phyloP scores from a whole-genome alignment of 1,139 yeast species.

The Taphrina communis region DNA sequence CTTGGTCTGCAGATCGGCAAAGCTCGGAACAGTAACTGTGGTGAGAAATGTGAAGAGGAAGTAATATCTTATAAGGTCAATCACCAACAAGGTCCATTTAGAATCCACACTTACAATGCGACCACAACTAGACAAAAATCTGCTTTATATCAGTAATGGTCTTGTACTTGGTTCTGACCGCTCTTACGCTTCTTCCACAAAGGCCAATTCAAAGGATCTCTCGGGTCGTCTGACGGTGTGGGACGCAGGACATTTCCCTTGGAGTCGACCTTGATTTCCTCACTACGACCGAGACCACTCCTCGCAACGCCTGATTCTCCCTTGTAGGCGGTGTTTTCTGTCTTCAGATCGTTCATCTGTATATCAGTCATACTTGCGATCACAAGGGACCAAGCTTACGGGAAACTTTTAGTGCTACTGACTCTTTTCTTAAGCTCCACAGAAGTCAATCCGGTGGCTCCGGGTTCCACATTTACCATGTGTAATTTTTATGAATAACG shows the following conservation, averaged over 20 bases:
- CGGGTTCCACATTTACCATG: conserved; percentile 10
- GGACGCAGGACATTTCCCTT: conserved; percentile 48
- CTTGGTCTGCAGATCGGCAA: conserved; percentile 38
- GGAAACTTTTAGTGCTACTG: background rate
- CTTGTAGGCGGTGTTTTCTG: background rate
- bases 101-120: conserved; percentile 2
- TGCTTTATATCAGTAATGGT: background rate
- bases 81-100: background rate
- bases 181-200: conserved; percentile 47
- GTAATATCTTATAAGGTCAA: conserved; percentile 28
- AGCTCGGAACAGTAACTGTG: conserved; percentile 43
- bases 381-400: background rate
- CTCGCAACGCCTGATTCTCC: background rate
- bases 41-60: conserved; percentile 42
- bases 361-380: conserved; percentile 3
- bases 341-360: conserved; percentile 14
- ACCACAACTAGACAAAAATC: conserved; percentile 25
- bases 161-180: too few species aligned
- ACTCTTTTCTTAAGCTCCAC: conserved; percentile 14
- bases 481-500: conserved; percentile 14
- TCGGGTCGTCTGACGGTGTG: conserved; percentile 64
- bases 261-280: conserved; percentile 19
- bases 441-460: background rate
- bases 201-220: conserved; percentile 64
- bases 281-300: conserved; percentile 15